phyloP scores from a whole-genome alignment of 176 grass and related monocot species.

The Aechmea fasciata region DNA sequence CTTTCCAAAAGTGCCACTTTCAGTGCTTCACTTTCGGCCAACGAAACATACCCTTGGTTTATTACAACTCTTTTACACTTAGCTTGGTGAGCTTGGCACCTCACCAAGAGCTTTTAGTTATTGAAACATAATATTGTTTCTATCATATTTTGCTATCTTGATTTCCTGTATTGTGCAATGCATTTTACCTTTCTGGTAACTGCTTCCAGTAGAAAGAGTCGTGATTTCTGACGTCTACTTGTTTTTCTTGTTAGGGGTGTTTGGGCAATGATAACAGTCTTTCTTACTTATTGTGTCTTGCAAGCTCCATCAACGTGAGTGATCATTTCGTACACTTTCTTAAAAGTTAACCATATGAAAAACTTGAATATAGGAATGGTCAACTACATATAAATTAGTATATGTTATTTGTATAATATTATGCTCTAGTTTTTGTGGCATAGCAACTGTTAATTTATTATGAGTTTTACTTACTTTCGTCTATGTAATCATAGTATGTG shows the following conservation, averaged over 20 bases:
- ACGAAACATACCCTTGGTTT: no score
- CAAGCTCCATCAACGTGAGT: slow-evolving; percentile 99
- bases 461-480: neutral
- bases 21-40: no score
- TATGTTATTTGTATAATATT: neutral
- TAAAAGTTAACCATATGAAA: neutral
- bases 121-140: neutral
- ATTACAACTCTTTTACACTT: no score
- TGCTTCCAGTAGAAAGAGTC: neutral
- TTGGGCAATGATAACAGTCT: slow-evolving; percentile 93
- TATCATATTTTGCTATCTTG: neutral
- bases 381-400: no score
- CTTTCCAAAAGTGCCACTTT: no score
- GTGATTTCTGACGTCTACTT: neutral
- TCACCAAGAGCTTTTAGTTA: neutral
- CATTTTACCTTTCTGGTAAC: neutral
- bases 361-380: neutral
- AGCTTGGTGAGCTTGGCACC: neutral
- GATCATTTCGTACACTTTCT: slow-evolving; percentile 12
- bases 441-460: neutral
- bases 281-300: slow-evolving; percentile 91
- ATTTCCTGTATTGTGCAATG: neutral
- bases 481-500: no score
- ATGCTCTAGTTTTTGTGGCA: neutral
- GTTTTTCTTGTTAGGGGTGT: slow-evolving; percentile 53